phyloP scores from a whole-genome alignment of 2,329 filamentous ascomycete species.

The Macrophomina tecta region DNA sequence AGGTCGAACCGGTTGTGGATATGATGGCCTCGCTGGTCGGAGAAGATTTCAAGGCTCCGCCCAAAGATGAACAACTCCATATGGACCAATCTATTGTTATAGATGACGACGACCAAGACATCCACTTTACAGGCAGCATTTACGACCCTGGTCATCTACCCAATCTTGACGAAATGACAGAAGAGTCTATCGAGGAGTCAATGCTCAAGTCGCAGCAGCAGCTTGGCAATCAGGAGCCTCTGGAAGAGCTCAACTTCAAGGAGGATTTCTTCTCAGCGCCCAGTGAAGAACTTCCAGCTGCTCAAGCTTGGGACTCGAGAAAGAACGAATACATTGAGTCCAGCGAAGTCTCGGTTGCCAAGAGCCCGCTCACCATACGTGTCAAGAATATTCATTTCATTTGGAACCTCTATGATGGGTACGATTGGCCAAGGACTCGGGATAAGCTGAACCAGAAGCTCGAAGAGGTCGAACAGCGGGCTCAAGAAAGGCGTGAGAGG shows the following conservation, averaged over 20 bases:
- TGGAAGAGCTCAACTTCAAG: conserved; percentile 70
- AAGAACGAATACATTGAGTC: conserved; percentile 75
- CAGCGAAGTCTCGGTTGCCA: conserved; percentile 65
- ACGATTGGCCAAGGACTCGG: conserved; percentile 90
- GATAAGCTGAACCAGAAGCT: conserved; percentile 82
- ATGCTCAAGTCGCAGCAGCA: conserved; percentile 42
- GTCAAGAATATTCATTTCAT: conserved; percentile 90
- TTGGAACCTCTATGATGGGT: conserved; percentile 97
- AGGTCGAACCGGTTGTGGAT: conserved; percentile 84
- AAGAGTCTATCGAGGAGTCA: conserved; percentile 45
- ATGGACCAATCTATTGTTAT: conserved; percentile 41
- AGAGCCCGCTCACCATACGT: conserved; percentile 76
- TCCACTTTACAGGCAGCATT: conserved; percentile 62
- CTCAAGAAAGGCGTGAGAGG: conserved; percentile 72
- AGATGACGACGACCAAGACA: conserved; percentile 48
- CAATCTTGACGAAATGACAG: conserved; percentile 44
- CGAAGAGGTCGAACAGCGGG: conserved; percentile 82
- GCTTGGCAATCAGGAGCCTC: neutral
- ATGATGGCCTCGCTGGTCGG: conserved; percentile 89
- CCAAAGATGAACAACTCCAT: conserved; percentile 59
- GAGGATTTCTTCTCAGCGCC: conserved; percentile 77
- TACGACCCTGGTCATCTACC: conserved; percentile 53
- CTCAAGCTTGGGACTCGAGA: conserved; percentile 80
- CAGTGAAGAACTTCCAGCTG: conserved; percentile 67
- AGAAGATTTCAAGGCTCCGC: conserved; percentile 72